Percentiles rank a stretch among this genome's conserved stretches.
Evolutionary conservation across 1,284 basidiomycete species (phyloP).

Genomic region (Exobasidium cylindrosporum): DNA sequence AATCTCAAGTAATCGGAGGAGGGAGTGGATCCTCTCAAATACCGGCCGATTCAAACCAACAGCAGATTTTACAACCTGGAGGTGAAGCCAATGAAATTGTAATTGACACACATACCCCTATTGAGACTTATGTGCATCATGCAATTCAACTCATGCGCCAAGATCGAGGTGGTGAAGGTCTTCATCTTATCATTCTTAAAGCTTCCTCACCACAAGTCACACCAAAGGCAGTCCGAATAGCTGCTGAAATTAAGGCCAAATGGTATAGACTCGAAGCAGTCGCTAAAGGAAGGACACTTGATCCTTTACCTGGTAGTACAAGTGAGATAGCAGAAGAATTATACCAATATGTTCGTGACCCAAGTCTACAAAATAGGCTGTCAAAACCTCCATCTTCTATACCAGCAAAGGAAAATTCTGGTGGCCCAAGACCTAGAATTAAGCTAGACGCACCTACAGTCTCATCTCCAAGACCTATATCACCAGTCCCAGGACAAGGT

Average conservation of each 20-base stretch:
- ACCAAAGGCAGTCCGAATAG: constrained; percentile 72
- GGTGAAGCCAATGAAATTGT: constrained; percentile 66
- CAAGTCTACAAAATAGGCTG: constrained; percentile 42
- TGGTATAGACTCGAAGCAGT: constrained; percentile 64
- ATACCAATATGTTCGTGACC: constrained; percentile 67
- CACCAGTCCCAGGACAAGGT: not conserved
- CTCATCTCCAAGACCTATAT: not conserved
- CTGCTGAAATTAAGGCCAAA: constrained; percentile 72
- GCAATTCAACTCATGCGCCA: constrained; percentile 67
- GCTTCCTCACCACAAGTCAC: constrained; percentile 68
- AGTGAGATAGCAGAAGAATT: constrained; percentile 62
- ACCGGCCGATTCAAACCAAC: constrained; percentile 56
- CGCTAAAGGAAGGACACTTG: constrained; percentile 29
- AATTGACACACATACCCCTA: constrained; percentile 65
- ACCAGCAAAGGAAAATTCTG: not conserved
- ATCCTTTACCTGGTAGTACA: not conserved
- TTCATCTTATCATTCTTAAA: constrained; percentile 71
- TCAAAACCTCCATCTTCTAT: not conserved
- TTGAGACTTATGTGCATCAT: constrained; percentile 69
- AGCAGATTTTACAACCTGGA: constrained; percentile 57
- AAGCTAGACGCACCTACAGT: not conserved
- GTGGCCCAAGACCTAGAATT: not conserved
- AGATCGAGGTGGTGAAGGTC: constrained; percentile 43
- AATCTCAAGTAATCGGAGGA: not conserved
- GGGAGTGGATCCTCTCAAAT: not conserved